Conservation (phyloP, 306 rosid species). For the Oxytropis ochrocephala region DNA sequence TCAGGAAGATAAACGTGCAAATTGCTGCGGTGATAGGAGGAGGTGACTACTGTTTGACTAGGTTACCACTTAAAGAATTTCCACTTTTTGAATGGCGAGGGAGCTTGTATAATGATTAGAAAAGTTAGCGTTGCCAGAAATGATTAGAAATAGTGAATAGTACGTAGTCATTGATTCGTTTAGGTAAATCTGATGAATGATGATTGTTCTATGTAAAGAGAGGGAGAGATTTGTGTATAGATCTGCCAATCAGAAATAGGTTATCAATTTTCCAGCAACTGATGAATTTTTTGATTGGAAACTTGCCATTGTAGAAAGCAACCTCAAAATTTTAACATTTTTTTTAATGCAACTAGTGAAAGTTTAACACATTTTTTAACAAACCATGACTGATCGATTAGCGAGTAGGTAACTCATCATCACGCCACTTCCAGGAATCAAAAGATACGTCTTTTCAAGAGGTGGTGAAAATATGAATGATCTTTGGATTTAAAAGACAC, state of each 20-base stretch:
- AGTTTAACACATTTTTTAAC: not conserved
- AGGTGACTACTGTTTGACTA: conserved; percentile 29
- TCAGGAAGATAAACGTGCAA: conserved; percentile 54
- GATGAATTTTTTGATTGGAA: conserved; percentile 11
- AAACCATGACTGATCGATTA: too few relatives aligned
- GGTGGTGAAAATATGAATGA: too few relatives aligned
- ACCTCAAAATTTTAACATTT: not conserved
- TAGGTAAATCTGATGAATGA: conserved; percentile 9
- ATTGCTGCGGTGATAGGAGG: conserved; percentile 72
- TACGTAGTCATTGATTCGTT: conserved; percentile 23
- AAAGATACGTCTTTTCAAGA: too few relatives aligned
- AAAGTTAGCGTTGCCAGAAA: conserved; percentile 15
- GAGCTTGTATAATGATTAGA: conserved; percentile 30
- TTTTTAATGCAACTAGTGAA: not conserved
- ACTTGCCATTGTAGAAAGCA: conserved; percentile 7
- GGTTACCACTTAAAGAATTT: conserved; percentile 7
- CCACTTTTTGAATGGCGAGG: conserved; percentile 9
- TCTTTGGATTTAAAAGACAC: too few relatives aligned
- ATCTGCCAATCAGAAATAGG: conserved; percentile 21
- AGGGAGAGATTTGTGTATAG: conserved; percentile 37
- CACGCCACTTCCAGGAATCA: too few relatives aligned
- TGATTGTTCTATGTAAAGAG: conserved; percentile 15
- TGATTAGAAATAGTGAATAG: conserved; percentile 15
- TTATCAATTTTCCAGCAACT: not conserved
- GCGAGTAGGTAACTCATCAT: too few relatives aligned